A percentile compares a stretch with the other conserved stretches of the same genome.
Evolutionary conservation across 129 eudicot species (phyloP).

Genomic region (Flaveria brownii): DNA sequence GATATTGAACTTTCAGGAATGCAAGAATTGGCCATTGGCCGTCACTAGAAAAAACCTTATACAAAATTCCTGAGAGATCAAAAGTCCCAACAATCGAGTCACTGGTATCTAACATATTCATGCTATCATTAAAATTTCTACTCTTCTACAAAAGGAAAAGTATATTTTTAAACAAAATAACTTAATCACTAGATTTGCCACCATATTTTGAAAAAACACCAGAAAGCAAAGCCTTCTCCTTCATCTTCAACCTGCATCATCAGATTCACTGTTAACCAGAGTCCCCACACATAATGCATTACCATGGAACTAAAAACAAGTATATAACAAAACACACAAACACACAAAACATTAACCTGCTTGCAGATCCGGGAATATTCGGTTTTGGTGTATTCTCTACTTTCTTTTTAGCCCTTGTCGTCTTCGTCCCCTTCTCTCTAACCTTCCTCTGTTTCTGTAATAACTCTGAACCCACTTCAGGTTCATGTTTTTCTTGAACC

Average conservation of each 20-base stretch:
- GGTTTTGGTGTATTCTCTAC: conserved; percentile 40
- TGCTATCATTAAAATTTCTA: conserved; percentile 7
- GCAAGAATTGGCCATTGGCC: too few relatives aligned
- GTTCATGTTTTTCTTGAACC: conserved; percentile 35
- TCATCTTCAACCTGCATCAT: conserved; percentile 64
- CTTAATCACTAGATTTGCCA: conserved; percentile 33
- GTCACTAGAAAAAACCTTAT: too few relatives aligned
- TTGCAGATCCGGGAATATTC: conserved; percentile 73
- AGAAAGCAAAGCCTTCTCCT: conserved; percentile 75
- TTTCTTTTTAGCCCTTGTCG: conserved; percentile 38
- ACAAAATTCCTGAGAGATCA: too few relatives aligned
- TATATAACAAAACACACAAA: neutral
- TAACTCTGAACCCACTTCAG: conserved; percentile 23
- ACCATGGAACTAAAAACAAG: neutral
- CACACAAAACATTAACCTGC: conserved; percentile 36
- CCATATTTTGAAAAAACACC: conserved; percentile 75
- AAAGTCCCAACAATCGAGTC: too few relatives aligned
- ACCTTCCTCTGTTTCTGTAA: conserved; percentile 33
- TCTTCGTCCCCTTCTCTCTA: conserved; percentile 42
- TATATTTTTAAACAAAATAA: neutral
- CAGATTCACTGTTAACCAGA: neutral
- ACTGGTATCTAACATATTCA: too few relatives aligned
- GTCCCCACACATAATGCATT: neutral
- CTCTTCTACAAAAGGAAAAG: conserved; percentile 10
- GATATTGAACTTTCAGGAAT: too few relatives aligned